Conservation (phyloP, 108 stramenopile genomes). For the Pseudonitzschia multiseries region DNA sequence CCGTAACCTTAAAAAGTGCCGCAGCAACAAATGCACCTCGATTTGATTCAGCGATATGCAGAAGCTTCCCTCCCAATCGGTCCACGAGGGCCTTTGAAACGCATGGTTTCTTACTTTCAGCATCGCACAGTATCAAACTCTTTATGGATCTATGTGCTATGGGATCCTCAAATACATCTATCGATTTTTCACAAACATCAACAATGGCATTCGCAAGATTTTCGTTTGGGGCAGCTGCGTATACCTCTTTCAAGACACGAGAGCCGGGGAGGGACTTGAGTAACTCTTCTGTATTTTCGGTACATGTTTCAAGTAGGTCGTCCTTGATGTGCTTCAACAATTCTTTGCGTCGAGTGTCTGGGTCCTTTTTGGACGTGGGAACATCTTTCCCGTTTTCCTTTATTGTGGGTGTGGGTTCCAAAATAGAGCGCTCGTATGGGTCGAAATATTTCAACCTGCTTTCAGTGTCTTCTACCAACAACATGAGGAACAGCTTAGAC, state of each 20-base stretch:
- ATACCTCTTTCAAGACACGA: slow-evolving; percentile 78
- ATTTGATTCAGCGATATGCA: slow-evolving; percentile 56
- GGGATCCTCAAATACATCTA: slow-evolving; percentile 67
- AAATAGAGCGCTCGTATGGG: slow-evolving; percentile 80
- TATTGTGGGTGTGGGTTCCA: slow-evolving; percentile 48
- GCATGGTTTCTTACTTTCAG: slow-evolving; percentile 34
- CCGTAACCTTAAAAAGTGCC: slow-evolving; percentile 56
- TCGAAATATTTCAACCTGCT: slow-evolving; percentile 75
- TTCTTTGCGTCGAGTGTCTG: slow-evolving; percentile 78
- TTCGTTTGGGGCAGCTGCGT: slow-evolving; percentile 43
- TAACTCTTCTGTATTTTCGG: slow-evolving; percentile 65
- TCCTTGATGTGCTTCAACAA: slow-evolving; percentile 72
- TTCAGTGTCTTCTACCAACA: slow-evolving; percentile 64
- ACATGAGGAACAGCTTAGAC: slow-evolving; percentile 84
- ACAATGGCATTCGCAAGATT: slow-evolving; percentile 52
- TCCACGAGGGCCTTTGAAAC: slow-evolving; percentile 51
- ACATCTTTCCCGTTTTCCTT: slow-evolving; percentile 55
- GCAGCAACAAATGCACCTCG: slow-evolving; percentile 81
- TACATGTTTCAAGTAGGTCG: slow-evolving; percentile 65
- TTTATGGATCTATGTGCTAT: slow-evolving; percentile 75
- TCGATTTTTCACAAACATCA: slow-evolving; percentile 36
- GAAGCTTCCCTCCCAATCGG: slow-evolving; percentile 40
- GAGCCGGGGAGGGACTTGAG: slow-evolving; percentile 77
- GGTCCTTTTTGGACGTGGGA: slow-evolving; percentile 84
- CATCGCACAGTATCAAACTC: slow-evolving; percentile 62